Evolutionary conservation across 345 rosid genomes (phyloP), one percentile per base, ranked within the genome.

Genomic region (rapeseed (Brassica napus)): DNA sequence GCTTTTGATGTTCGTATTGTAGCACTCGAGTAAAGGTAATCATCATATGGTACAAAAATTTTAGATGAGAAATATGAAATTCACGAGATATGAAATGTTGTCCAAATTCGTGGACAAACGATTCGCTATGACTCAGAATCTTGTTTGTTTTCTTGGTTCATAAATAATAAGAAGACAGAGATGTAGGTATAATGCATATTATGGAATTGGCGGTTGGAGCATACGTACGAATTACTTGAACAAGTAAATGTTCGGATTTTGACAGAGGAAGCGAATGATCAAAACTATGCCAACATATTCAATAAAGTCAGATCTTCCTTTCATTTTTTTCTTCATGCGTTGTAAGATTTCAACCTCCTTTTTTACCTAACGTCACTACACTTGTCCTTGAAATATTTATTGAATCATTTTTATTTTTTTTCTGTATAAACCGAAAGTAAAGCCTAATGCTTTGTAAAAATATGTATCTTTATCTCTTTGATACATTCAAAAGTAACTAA

Each of bases 221-320:
- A 75, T 74, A 80, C 54, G 79, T 74, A 80, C 82, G 66, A 68
- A 49, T 79, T 79, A 68, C 82, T 79, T 69, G 71, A 79, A 79
- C 79, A 52, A 79, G 82, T 74, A 74, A 69, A 68, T 79, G 74
- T 79, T 69, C 42, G 79, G 66, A 74, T 74, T 52, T 79, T 69
- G 79, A 79, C 78, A 79, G 82, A 68, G 49, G 65, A 74, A 62
- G 49, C 49, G 16, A 79, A 73, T 68, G 66, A 73, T 47, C 69
- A 74, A 68, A 74, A 73, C 65, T 55, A 73, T 74, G 78, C 82
- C 82, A 79, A 68, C 71, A 67, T 79, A 68, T 79, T 79, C 5
- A 73, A 67, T 79, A 14, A 66, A 74, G 75, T 52, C 60, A 49
- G 65, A 62, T 28, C 79, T 35, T 78, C 72, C 11, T 16, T 71